Conservation (phyloP, 345 rosid genomes). For the Dipteronia dyeriana region DNA sequence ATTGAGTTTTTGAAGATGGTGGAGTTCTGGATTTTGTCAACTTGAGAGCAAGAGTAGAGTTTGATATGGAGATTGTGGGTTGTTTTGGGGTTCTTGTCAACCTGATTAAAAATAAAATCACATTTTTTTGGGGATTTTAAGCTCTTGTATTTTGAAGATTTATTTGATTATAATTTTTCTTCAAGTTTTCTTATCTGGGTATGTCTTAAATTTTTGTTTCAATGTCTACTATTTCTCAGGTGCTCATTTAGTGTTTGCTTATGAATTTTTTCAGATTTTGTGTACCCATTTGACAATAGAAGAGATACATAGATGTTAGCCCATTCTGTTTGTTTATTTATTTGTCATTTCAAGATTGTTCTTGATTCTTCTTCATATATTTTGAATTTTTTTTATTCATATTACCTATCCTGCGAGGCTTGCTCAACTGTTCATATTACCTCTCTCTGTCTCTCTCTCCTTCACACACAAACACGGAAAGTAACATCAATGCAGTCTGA, state of each 20-base stretch:
- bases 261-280: not conserved
- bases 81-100: not conserved
- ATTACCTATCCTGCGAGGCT: too few relatives aligned
- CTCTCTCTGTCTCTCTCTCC: not conserved
- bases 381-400: not conserved
- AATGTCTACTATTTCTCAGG: not conserved
- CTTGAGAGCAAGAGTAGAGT: not conserved
- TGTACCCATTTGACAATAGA: not conserved
- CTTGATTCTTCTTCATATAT: not conserved
- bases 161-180: not conserved
- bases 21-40: slow-evolving; percentile 10
- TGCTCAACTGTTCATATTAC: not conserved
- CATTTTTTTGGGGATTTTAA: too few relatives aligned
- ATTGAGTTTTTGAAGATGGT: not conserved
- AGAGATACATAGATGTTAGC: not conserved
- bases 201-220: not conserved
- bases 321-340: not conserved
- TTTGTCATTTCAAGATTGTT: not conserved
- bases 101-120: not conserved
- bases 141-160: not conserved
- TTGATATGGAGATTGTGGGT: not conserved
- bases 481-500: not conserved
- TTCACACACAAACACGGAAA: not conserved
- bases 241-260: not conserved
- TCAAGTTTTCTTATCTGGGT: not conserved